Evolutionary conservation across 176 grass and related monocot species (phyloP).

Genomic region (Pontederia paniculata): DNA sequence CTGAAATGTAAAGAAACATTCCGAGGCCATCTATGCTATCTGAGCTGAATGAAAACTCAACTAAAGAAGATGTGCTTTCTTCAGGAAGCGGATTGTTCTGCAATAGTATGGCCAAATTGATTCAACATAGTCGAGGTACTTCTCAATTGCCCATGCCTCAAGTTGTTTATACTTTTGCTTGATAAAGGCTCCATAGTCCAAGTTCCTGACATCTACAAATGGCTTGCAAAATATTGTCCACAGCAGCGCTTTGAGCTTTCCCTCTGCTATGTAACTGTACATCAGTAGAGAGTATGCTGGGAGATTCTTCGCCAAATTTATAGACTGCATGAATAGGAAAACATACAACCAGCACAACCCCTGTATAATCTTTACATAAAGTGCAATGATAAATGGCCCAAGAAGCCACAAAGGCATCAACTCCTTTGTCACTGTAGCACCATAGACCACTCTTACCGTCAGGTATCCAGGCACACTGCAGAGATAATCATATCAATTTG

Average conservation of each 20-base stretch:
- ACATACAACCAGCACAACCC: conserved; percentile 11
- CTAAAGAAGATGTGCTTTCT: conserved; percentile 24
- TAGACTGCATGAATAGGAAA: conserved; percentile 13
- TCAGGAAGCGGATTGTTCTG: conserved; percentile 18
- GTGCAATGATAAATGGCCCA: conserved; percentile 18
- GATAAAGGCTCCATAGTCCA: conserved; percentile 7
- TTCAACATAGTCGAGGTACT: conserved; percentile 17
- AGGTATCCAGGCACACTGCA: conserved; percentile 10
- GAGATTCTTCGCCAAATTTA: conserved; percentile 15
- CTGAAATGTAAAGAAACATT: too few species aligned
- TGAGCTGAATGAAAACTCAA: not conserved
- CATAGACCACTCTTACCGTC: conserved; percentile 1
- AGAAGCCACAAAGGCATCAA: conserved; percentile 23
- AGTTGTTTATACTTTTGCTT: conserved; percentile 6
- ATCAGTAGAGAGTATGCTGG: conserved; percentile 7
- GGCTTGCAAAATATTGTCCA: conserved; percentile 6
- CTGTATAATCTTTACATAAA: conserved; percentile 18
- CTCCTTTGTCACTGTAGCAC: conserved; percentile 13
- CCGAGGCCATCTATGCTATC: too few species aligned
- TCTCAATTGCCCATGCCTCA: conserved; percentile 3
- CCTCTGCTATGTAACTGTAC: conserved; percentile 8
- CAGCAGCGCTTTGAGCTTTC: conserved; percentile 2
- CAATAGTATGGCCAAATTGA: conserved; percentile 28
- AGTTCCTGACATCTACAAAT: conserved; percentile 8
- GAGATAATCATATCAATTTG: not conserved